Evolutionary conservation across 1,284 basidiomycete genomes (phyloP).

Genomic region (Heterobasidion irregulare): DNA sequence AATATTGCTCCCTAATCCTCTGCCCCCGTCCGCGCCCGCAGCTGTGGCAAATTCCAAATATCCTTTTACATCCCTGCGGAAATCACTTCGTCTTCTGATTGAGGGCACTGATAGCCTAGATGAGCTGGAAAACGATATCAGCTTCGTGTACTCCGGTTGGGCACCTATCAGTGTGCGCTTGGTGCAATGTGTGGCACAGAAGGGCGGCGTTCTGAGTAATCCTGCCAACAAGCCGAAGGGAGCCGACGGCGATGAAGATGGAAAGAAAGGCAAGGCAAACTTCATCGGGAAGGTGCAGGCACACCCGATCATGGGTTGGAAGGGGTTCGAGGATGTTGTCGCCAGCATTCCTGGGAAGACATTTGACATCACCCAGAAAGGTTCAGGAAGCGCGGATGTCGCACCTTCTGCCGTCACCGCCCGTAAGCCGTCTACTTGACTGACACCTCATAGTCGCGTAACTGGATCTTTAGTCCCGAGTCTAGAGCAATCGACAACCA

Average conservation of each 20-base stretch:
- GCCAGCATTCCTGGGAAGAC: slow-evolving; percentile 77
- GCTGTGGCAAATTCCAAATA: slow-evolving; percentile 43
- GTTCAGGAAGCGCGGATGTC: slow-evolving; percentile 21
- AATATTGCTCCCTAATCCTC: slow-evolving; percentile 55
- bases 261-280: slow-evolving; percentile 18
- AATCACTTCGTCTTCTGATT: slow-evolving; percentile 84
- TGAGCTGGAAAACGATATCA: slow-evolving; percentile 86
- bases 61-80: slow-evolving; percentile 69
- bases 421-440: slow-evolving; percentile 28
- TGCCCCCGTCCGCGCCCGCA: slow-evolving; percentile 40
- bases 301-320: slow-evolving; percentile 92
- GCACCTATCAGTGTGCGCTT: slow-evolving; percentile 90
- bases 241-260: slow-evolving; percentile 26
- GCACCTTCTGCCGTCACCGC: slow-evolving; percentile 27
- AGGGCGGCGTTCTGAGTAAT: slow-evolving; percentile 79
- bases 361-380: slow-evolving; percentile 70
- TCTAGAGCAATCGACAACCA: slow-evolving; percentile 59
- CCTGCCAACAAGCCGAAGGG: slow-evolving; percentile 46
- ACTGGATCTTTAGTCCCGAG: slow-evolving; percentile 29
- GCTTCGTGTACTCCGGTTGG: slow-evolving; percentile 95
- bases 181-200: slow-evolving; percentile 89
- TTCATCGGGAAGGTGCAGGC: slow-evolving; percentile 53
- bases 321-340: slow-evolving; percentile 89
- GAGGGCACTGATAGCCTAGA: slow-evolving; percentile 78
- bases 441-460: neutral